phyloP scores from a whole-genome alignment of 164 flowering plant genomes.

The Berberis thunbergii region DNA sequence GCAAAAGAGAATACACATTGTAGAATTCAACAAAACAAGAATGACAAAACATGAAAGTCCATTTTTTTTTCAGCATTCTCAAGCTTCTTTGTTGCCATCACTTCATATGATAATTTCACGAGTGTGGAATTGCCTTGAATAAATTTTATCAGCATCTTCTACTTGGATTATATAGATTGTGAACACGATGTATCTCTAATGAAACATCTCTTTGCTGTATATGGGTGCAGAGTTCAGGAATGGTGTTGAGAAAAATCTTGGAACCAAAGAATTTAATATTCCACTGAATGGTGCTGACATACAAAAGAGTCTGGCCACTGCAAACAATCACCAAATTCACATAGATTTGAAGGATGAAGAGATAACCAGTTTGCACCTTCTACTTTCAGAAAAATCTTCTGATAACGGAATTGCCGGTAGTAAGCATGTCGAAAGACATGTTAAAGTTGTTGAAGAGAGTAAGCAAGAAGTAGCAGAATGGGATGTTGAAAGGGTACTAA shows the following conservation, averaged over 20 bases:
- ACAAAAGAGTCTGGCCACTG: slow-evolving; percentile 9
- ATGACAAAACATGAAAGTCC: too few species aligned
- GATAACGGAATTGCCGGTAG: slow-evolving; percentile 6
- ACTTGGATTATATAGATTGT: background rate
- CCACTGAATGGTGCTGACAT: slow-evolving; percentile 5
- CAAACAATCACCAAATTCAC: slow-evolving; percentile 5
- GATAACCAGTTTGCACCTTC: slow-evolving; percentile 6
- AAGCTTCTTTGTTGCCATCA: too few species aligned
- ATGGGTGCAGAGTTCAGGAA: slow-evolving; percentile 19
- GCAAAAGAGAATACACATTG: too few species aligned
- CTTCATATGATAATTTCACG: background rate
- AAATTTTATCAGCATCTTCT: too few species aligned
- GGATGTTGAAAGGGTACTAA: slow-evolving; percentile 53
- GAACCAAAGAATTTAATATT: slow-evolving; percentile 10
- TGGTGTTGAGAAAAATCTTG: slow-evolving; percentile 13
- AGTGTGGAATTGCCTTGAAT: background rate
- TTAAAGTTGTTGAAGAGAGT: slow-evolving; percentile 14
- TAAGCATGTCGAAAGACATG: slow-evolving; percentile 8
- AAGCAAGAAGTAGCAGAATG: slow-evolving; percentile 30
- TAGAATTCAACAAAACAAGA: too few species aligned
- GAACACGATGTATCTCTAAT: background rate
- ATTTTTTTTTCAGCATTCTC: too few species aligned
- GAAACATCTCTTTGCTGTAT: slow-evolving; percentile 6
- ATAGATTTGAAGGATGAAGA: slow-evolving; percentile 12
- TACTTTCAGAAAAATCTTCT: slow-evolving; percentile 10